Base-by-base conservation (phyloP, 163 green algal genomes). In the Chloromonas sp. region DNA sequence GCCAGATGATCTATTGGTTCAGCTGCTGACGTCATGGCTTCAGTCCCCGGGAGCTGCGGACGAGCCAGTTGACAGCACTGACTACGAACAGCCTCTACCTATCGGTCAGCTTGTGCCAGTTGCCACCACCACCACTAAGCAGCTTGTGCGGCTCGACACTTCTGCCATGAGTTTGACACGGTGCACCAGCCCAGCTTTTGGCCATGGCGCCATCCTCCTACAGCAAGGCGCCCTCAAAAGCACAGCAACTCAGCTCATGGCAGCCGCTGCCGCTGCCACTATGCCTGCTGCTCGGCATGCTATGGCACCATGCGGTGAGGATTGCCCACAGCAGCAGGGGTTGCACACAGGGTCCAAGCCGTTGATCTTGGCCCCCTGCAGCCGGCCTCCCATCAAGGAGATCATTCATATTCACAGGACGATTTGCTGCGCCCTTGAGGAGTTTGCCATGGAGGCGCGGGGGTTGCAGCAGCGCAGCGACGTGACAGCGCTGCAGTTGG, bases 21-120 rank as follows among this genome's bases (percentile, higher is more conserved):
- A 96, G 85, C 89, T 98, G 83, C 87, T 98, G 62, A 89, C 91
- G 11, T 88, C 81, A 0, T 98, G 95, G 95, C 91, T 98, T 13
- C 90, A 91, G 60, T 74, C 66, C 66, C 66, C 66, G 5, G 5
- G 5, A 5, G 66, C 66, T 11, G 11, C 11, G 5, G 5, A 15
- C 5, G 5, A 15, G 66, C 66, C 66, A 74, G 36, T 36, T 36
- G 36, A 36, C 36, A 36, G 36, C 36, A 36, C 36, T 36, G 36
- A 36, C 36, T 36, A 36, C 36, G 36, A 36, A 36, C 36, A 36
- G 36, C 36, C 36, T 36, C 36, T 36, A 36, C 36, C 36, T 36
- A 36, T 36, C 36, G 36, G 36, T 36, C 36, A 36, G 36, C 36
- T 36, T 36, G 66, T 11, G 66, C 66, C 66, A 5, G 66, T 74